Conservation (phyloP, 768 basidiomycete genomes). For the Coprinellus aureogranulatus region DNA sequence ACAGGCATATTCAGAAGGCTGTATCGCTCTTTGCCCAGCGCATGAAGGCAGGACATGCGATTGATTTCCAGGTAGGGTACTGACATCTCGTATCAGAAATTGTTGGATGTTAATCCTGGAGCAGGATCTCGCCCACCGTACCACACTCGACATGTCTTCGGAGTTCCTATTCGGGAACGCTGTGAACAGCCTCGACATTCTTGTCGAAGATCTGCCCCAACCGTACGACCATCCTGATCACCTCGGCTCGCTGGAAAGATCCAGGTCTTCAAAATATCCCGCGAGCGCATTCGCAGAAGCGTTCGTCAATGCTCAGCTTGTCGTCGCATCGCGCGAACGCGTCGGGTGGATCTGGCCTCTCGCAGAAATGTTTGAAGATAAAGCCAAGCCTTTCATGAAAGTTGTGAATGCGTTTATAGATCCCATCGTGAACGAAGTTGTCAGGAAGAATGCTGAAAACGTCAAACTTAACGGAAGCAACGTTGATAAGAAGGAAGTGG, state of each 20-base stretch:
- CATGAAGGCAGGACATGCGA: slow-evolving; percentile 37
- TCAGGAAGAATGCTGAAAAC: slow-evolving; percentile 37
- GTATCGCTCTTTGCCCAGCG: slow-evolving; percentile 2
- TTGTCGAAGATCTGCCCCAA: slow-evolving; percentile 37
- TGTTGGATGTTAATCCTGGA: too few species aligned
- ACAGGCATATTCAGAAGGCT: slow-evolving; percentile 8
- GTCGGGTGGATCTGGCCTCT: slow-evolving; percentile 55
- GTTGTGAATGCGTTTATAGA: slow-evolving; percentile 51
- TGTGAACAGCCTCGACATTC: slow-evolving; percentile 49
- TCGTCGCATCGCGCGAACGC: slow-evolving; percentile 42
- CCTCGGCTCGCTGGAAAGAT: slow-evolving; percentile 18
- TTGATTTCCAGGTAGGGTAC: slow-evolving; percentile 56
- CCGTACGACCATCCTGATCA: slow-evolving; percentile 49
- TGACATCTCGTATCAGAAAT: too few species aligned
- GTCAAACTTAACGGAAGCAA: slow-evolving; percentile 20
- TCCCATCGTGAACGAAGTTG: slow-evolving; percentile 48
- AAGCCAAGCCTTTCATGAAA: slow-evolving; percentile 47
- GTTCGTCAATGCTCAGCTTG: slow-evolving; percentile 46
- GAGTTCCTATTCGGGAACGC: slow-evolving; percentile 64
- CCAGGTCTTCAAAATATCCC: slow-evolving; percentile 21
- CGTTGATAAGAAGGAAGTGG: slow-evolving; percentile 26
- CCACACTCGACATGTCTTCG: slow-evolving; percentile 54
- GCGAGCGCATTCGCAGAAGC: slow-evolving; percentile 48
- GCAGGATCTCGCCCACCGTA: background rate
- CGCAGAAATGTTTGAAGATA: slow-evolving; percentile 47